Evolutionary conservation across 371 early-diverging fungal genomes (phyloP), one percentile per base, ranked within the genome.

Genomic region (Syncephalastrum contaminatum): DNA sequence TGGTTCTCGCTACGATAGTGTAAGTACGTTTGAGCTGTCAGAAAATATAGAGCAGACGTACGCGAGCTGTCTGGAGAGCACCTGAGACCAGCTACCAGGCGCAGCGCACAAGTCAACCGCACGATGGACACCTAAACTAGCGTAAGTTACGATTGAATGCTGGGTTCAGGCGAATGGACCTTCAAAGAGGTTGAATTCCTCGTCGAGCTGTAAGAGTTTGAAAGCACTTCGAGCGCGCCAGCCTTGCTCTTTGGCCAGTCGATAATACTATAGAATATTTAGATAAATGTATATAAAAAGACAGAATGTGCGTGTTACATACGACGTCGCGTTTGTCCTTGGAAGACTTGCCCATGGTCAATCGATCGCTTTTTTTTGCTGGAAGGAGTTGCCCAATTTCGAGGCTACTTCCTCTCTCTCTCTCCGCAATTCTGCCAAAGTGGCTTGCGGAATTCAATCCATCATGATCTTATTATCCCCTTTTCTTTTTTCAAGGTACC

Each of bases 11-110:
- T 87, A 30, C 41, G 13, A 48, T 39, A 36, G 19, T 16, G 43
- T 15, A 27, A 24, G 48, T 39, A 46, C 6, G 46, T 7, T 13
- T n/a, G 52, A 51, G 14, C 25, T 15, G 16, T 14, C 27, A 45
- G 3, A 8, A 20, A 8, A 12, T 22, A 30, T 8, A 25, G 46
- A 24, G 7, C n/a, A 19, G 6, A 49, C 64, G 30, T 75, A 78
- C 81, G 66, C 79, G 15, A 91, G 77, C 55, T 85, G 85, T 61
- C 86, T 82, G 51, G 88, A 85, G 20, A 98, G 80, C 13, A 99
- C 99, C 74, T 99, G 99, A 39, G 93, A 90, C 99, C 99, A 99
- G 73, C 95, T 94, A 19, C 99, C 99, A 0, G 99, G 99, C 3
- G 99, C 99, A 15, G 99, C 99, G 75, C 99, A 99, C 43, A 99